These are phyloP conservation scores for Fragilaria crotonensis DNA, from an alignment of 108 stramenopile genomes.

Conservation along the genomic window DNA sequence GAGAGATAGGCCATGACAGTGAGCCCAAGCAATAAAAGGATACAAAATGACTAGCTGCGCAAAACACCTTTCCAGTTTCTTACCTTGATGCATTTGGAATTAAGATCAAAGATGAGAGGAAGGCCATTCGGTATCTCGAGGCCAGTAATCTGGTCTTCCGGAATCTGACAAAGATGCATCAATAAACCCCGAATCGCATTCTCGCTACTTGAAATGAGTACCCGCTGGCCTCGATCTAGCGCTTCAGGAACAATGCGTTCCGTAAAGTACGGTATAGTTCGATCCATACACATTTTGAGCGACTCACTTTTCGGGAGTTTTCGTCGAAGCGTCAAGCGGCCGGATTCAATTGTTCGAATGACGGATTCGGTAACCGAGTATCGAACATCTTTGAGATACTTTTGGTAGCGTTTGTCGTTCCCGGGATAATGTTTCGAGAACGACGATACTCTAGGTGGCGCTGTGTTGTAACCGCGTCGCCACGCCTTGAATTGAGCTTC, in stretches of 20 bases:
- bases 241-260: constrained; percentile 65
- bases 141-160: constrained; percentile 77
- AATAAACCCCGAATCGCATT: constrained; percentile 90
- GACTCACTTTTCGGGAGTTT: constrained; percentile 74
- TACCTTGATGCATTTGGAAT: constrained; percentile 47
- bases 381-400: constrained; percentile 57
- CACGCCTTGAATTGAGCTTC: constrained; percentile 81
- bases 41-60: too few relatives aligned
- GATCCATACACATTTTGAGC: constrained; percentile 65
- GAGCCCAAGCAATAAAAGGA: too few relatives aligned
- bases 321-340: constrained; percentile 42
- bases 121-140: constrained; percentile 85
- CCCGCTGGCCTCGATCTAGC: constrained; percentile 81
- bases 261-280: constrained; percentile 67
- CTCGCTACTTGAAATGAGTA: constrained; percentile 87
- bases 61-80: too few relatives aligned
- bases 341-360: constrained; percentile 48
- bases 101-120: constrained; percentile 57
- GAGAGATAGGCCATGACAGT: too few relatives aligned
- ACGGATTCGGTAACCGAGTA: constrained; percentile 51
- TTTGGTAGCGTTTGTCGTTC: constrained; percentile 59
- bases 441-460: constrained; percentile 73
- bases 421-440: constrained; percentile 74
- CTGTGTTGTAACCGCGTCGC: constrained; percentile 70
- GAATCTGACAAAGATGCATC: constrained; percentile 89